Evolutionary conservation across 495 filamentous ascomycete species (phyloP), one percentile per base, ranked within the genome.

Genomic region (Penicillium paradoxum): DNA sequence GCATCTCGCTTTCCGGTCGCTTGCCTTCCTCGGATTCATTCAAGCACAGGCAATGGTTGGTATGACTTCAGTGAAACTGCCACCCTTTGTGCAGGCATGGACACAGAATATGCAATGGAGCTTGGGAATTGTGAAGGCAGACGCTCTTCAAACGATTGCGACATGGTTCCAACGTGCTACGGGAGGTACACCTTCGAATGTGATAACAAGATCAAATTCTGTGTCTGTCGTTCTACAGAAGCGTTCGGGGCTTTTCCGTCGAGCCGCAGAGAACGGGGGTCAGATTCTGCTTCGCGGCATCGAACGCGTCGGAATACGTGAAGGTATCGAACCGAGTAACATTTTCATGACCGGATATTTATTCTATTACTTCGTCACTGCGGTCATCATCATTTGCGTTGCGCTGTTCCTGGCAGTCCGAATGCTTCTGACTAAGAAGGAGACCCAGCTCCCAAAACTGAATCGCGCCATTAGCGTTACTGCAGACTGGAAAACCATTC

Each of bases 81-180:
- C 92, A 3, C 93, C 93, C 0, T 86, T 95, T 36, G 93, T 93
- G 29, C 80, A 86, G 60, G 79, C 91, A 0, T 98, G 93, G 93
- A 96, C 91, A 1, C 92, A 97, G 72, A 90, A 96, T 60, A 97
- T 97, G 74, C 84, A 91, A 69, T 98, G 93, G 93, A 91, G 83
- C 64, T 90, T 98, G 87, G 93, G 93, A 56, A 90, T 98, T 60
- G 91, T 98, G 58, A 79, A 81, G 47, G 79, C 95, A 54, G 75
- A 74, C 37, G 95, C 95, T 70, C 80, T 97, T 64, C 86, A 98
- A 65, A 73, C 78, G 25, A 89, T 97, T 55, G 83, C 88, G 39
- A 95, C 90, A 21, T 98, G 93, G 93, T 98, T 97, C 67, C 91
- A 96, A 69, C 87, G 91, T 27, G 77, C 93, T 6, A 98, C 93